Base-by-base conservation (phyloP, 2,329 filamentous ascomycete genomes). In the Aspergillus unguis region DNA sequence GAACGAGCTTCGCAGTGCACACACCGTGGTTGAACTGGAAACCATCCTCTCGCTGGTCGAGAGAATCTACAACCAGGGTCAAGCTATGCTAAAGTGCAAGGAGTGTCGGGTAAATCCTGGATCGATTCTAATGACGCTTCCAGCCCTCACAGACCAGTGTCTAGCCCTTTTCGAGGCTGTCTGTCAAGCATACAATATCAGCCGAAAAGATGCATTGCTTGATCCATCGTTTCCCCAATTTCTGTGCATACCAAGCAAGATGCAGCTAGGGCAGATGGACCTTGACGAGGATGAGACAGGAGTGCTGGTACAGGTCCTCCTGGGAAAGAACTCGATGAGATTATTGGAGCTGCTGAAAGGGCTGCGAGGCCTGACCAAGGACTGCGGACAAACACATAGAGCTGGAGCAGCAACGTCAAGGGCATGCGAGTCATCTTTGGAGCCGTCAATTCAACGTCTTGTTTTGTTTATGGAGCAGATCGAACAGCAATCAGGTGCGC, bases 141-240 rank as follows among this genome's bases (percentile, higher is more conserved):
- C 74, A 2, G 62, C 71, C 2, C 60, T 77, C 2, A 53, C 64
- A 5, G 73, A 77, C 35, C 59, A 62, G 25, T 67, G 62, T 43
- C 56, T 67, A 5, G 57, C 59, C 2, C 55, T 67, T 3, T 60
- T 65, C 33, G 63, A 67, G 35, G 65, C 62, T 0, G 54, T 61
- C 6, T 65, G 65, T 37, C 50, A 59, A 10, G 59, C 64, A 6
- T 67, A 67, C 50, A 56, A 56, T 8, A 59, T 66, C 33, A 58
- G 54, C 9, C 57, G 56, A 8, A 58, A 59, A 23, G 59, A 58
- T 26, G 48, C 45, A 4, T 48, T 65, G 6, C 64, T 67, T 29
- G 63, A 67, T 25, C 48, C 60, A 2, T 52, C 52, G 4, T 36
- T 61, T 4, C 55, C 61, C 2, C 54, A 57, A 2, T 60, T 62